These are phyloP conservation scores for Tillandsia leiboldiana DNA, from an alignment of 176 grass and related monocot genomes.

Conservation along the genomic window DNA sequence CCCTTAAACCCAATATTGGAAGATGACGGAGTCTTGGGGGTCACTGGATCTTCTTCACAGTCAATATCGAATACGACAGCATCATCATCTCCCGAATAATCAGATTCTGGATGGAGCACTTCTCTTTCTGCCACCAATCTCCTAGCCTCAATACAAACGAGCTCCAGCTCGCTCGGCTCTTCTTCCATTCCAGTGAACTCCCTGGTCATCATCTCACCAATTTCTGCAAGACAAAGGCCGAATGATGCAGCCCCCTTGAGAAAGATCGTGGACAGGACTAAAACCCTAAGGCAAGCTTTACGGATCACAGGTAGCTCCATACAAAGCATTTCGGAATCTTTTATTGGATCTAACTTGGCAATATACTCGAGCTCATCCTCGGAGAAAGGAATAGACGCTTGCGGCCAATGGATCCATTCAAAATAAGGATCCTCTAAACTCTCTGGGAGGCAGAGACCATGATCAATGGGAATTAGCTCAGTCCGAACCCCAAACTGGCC, in stretches of 20 bases:
- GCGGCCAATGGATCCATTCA: constrained; percentile 96
- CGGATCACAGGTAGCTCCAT: constrained; percentile 68
- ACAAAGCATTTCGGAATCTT: constrained; percentile 66
- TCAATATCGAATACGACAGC: constrained; percentile 66
- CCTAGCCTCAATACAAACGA: constrained; percentile 68
- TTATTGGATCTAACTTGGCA: constrained; percentile 47
- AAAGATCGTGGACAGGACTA: constrained; percentile 76
- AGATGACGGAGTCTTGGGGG: constrained; percentile 35
- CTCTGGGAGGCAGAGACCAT: constrained; percentile 83
- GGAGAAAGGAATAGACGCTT: constrained; percentile 76
- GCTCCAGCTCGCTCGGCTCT: constrained; percentile 87
- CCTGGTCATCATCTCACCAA: constrained; percentile 98
- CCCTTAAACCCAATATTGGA: constrained; percentile 43
- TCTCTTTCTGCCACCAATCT: constrained; percentile 52
- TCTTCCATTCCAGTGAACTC: constrained; percentile 76
- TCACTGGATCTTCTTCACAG: constrained; percentile 36
- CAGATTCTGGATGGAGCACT: constrained; percentile 39
- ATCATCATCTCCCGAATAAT: constrained; percentile 48
- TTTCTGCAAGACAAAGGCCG: constrained; percentile 71
- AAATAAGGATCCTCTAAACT: constrained; percentile 94
- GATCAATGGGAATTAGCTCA: constrained; percentile 84
- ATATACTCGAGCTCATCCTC: constrained; percentile 84
- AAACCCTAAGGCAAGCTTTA: constrained; percentile 68
- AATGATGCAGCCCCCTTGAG: constrained; percentile 64
- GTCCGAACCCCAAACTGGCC: constrained; percentile 62